Percentiles rank a stretch among this genome's conserved stretches.
phyloP scores from a whole-genome alignment of 2,329 filamentous ascomycete genomes.

The Diplodia intermedia region DNA sequence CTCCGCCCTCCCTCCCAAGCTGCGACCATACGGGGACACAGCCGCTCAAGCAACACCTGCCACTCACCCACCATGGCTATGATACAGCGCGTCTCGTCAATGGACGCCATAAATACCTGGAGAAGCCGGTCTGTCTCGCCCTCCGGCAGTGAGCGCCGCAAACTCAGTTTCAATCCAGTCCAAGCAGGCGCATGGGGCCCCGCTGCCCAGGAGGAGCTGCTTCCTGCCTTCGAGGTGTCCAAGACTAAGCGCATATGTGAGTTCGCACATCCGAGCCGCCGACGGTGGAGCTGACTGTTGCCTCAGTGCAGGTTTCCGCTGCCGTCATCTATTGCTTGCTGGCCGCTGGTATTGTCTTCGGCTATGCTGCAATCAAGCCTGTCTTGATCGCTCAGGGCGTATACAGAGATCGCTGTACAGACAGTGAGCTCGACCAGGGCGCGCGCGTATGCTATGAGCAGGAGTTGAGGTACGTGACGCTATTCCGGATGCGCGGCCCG shows the following conservation, averaged over 20 bases:
- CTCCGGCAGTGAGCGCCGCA: slow-evolving; percentile 49
- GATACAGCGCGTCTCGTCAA: slow-evolving; percentile 48
- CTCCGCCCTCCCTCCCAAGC: background rate
- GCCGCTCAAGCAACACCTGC: background rate
- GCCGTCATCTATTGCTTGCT: slow-evolving; percentile 75
- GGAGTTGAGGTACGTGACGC: slow-evolving; percentile 40
- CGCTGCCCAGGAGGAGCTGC: slow-evolving; percentile 50
- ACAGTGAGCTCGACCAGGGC: slow-evolving; percentile 43
- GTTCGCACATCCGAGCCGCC: slow-evolving; percentile 35
- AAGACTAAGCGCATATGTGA: slow-evolving; percentile 60
- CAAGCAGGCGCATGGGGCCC: slow-evolving; percentile 51
- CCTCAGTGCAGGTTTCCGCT: slow-evolving; percentile 69
- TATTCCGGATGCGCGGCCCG: background rate
- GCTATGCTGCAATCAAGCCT: slow-evolving; percentile 51
- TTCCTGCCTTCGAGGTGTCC: slow-evolving; percentile 62
- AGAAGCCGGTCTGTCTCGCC: slow-evolving; percentile 40
- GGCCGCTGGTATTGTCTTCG: slow-evolving; percentile 51
- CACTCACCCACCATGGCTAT: slow-evolving; percentile 45
- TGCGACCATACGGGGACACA: background rate
- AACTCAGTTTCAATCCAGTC: slow-evolving; percentile 59
- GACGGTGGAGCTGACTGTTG: slow-evolving; percentile 3
- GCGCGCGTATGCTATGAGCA: slow-evolving; percentile 50
- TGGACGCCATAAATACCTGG: slow-evolving; percentile 52
- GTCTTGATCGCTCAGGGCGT: slow-evolving; percentile 50
- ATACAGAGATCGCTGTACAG: slow-evolving; percentile 47